Conservation (phyloP, 2,329 filamentous ascomycete genomes). For the Apiospora saccharicola region DNA sequence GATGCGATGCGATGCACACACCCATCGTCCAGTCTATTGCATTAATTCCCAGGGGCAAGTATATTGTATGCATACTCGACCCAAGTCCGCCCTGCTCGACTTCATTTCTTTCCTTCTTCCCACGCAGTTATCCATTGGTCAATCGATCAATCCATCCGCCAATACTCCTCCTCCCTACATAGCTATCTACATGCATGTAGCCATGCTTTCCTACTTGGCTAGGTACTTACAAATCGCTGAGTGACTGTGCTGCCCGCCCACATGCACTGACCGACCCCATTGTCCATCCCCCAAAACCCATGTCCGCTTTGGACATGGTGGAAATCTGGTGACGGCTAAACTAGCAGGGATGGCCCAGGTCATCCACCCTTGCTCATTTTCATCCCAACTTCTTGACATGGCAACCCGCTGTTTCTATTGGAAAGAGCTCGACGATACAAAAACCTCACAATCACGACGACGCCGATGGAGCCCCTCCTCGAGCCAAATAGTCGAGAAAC, state of each 20-base stretch:
- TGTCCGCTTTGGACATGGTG: neutral
- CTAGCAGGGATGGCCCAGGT: slow-evolving; percentile 15
- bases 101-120: neutral
- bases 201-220: neutral
- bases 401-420: slow-evolving; percentile 40
- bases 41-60: slow-evolving; percentile 1
- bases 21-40: neutral
- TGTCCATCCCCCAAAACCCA: neutral
- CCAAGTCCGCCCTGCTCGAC: no score
- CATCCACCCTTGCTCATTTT: slow-evolving; percentile 31
- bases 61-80: no score
- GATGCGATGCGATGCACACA: slow-evolving; percentile 19
- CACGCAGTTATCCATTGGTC: neutral
- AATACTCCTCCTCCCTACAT: slow-evolving; percentile 10
- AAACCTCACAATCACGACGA: slow-evolving; percentile 36
- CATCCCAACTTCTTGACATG: slow-evolving; percentile 38
- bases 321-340: slow-evolving; percentile 21
- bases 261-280: slow-evolving; percentile 13
- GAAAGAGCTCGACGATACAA: slow-evolving; percentile 40
- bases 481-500: slow-evolving; percentile 36
- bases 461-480: slow-evolving; percentile 38
- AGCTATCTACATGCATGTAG: neutral
- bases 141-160: neutral
- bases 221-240: slow-evolving; percentile 5
- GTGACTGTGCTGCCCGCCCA: neutral